Conservation (phyloP, 129 eudicot genomes). For the Flaveria bidentis region DNA sequence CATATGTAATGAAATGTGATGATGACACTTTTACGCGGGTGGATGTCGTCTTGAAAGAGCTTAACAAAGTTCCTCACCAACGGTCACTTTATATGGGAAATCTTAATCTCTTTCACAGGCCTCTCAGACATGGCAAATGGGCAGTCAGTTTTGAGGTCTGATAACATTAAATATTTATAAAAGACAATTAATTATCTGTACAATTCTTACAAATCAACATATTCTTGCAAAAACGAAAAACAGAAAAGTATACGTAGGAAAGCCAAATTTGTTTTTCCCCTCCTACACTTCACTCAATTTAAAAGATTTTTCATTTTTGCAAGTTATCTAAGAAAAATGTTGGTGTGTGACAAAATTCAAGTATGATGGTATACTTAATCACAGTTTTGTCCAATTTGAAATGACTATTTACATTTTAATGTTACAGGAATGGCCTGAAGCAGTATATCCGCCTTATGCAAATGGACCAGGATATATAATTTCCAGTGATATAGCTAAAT, state of each 20-base stretch:
- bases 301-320: neutral
- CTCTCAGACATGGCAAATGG: slow-evolving; percentile 96
- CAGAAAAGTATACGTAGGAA: neutral
- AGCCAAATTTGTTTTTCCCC: neutral
- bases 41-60: slow-evolving; percentile 64
- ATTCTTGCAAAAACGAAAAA: neutral
- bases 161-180: neutral
- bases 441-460: slow-evolving; percentile 88
- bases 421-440: slow-evolving; percentile 93
- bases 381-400: slow-evolving; percentile 4
- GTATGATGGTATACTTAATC: neutral
- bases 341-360: neutral
- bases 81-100: slow-evolving; percentile 86
- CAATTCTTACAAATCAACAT: slow-evolving; percentile 19
- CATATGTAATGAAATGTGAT: slow-evolving; percentile 88
- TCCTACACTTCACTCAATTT: neutral
- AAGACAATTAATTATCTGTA: neutral
- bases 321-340: slow-evolving; percentile 1
- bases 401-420: slow-evolving; percentile 24
- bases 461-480: slow-evolving; percentile 91
- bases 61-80: slow-evolving; percentile 44
- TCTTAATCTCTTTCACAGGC: slow-evolving; percentile 79
- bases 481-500: slow-evolving; percentile 75
- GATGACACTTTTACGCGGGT: slow-evolving; percentile 90
- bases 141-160: slow-evolving; percentile 88